Base-by-base conservation (phyloP, 176 grass and related monocot genomes). In the Aechmea fasciata region DNA sequence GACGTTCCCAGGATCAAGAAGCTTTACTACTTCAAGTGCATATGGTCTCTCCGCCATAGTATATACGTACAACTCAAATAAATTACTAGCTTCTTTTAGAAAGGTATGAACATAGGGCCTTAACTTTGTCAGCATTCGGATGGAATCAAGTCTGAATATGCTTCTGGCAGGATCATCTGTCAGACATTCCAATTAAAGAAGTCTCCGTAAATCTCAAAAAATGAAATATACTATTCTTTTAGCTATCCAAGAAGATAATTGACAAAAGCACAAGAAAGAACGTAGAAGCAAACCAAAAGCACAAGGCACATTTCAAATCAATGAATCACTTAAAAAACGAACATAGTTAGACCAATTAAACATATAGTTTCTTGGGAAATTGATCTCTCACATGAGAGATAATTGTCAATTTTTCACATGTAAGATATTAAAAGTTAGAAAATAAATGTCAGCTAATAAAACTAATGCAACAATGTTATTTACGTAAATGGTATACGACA, bases 61-160 rank as follows among this genome's bases (percentile, higher is more conserved):
- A 57, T 97, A 97, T 73, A 97, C 85, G 71, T 92, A 93, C 86
- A 97, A 77, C 52, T 97, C 89, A 79, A 93, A 97, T 70, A 97
- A 71, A 71, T 62, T 74, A n/a, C 79, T 90, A 74, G 94, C 89
- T 89, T 99, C 82, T 82, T 87, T 81, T 49, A 99, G 71, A 87
- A 93, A 93, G 22, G 78, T 71, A 29, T 65, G 69, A 18, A 93
- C 87, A 75, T 90, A 93, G 7, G 94, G 89, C 63, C 89, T 86
- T 72, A 99, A 81, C 53, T 99, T 99, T 66, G 90, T 99, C 75
- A 99, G 84, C 93, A 92, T 90, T 17, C 90, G 74, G 74, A 87
- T 92, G 74, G 70, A 73, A 14, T 82, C 72, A 11, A 99, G 77
- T 66, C 65, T 67, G 69, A 92, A 92, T 57, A 97, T 69, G 66